Conservation (phyloP, 2,329 filamentous ascomycete genomes). For the Zymoseptoria pseudotritici region DNA sequence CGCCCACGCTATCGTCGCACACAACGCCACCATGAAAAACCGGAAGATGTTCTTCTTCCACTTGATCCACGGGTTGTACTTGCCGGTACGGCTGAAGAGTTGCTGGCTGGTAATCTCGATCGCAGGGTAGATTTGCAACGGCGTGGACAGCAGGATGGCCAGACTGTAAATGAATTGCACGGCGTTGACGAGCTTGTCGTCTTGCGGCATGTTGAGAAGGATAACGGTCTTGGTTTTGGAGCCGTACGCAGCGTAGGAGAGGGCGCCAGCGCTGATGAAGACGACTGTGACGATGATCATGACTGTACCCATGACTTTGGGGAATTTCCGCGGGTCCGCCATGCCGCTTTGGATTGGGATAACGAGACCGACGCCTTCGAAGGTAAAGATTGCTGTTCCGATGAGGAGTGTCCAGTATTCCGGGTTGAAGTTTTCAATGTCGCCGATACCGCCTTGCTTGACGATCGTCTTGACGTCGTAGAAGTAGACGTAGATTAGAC, state of each 20-base stretch:
- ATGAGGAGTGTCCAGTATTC: constrained; percentile 96
- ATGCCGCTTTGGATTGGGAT: constrained; percentile 98
- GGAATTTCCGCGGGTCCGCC: constrained; percentile 84
- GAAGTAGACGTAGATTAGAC: constrained; percentile 89
- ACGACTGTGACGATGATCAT: constrained; percentile 93
- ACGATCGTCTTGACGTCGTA: constrained; percentile 84
- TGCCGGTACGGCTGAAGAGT: constrained; percentile 86
- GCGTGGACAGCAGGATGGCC: constrained; percentile 92
- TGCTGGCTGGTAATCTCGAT: constrained; percentile 95
- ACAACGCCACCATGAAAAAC: constrained; percentile 83
- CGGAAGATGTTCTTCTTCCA: constrained; percentile 99
- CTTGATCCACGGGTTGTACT: constrained; percentile 97
- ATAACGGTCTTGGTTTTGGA: constrained; percentile 94
- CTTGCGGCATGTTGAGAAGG: constrained; percentile 90
- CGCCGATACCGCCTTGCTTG: constrained; percentile 63
- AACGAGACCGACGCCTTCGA: constrained; percentile 94
- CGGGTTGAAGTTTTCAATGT: constrained; percentile 85
- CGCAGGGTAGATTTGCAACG: constrained; percentile 92
- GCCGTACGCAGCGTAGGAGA: constrained; percentile 94
- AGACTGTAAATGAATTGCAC: constrained; percentile 97
- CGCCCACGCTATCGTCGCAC: constrained; percentile 80
- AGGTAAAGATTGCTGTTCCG: constrained; percentile 97
- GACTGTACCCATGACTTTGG: constrained; percentile 75
- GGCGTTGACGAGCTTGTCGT: constrained; percentile 87
- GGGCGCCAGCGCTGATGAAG: constrained; percentile 82